Evolutionary conservation across 108 stramenopile genomes (phyloP).

Genomic region (Cyclostephanos tholiformis): DNA sequence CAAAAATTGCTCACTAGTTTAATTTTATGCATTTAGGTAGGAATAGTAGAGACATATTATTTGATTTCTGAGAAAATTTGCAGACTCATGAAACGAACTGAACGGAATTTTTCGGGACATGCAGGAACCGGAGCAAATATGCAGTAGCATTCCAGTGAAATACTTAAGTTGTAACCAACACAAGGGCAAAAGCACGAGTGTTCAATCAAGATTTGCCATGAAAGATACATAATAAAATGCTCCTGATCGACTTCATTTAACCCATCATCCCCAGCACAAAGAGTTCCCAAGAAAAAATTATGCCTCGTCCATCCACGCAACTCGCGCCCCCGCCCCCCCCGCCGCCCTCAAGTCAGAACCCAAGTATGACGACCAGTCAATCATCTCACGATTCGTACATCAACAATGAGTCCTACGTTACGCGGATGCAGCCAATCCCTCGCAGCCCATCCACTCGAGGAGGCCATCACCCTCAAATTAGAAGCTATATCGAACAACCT

Average conservation of each 20-base stretch:
- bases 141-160: too few relatives aligned
- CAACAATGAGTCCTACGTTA: conserved; percentile 2
- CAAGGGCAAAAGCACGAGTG: too few relatives aligned
- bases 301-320: not conserved
- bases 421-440: conserved; percentile 1
- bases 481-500: not conserved
- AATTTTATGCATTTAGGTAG: not conserved
- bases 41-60: not conserved
- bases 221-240: too few relatives aligned
- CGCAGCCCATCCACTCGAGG: conserved; percentile 2
- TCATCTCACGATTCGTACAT: not conserved
- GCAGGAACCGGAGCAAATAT: too few relatives aligned
- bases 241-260: not conserved
- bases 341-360: not conserved
- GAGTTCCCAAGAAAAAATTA: not conserved
- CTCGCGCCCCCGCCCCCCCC: not conserved
- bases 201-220: too few relatives aligned
- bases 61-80: not conserved
- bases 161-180: too few relatives aligned
- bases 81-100: not conserved
- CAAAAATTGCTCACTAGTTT: not conserved
- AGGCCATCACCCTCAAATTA: not conserved
- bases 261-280: not conserved
- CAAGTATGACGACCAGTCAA: not conserved
- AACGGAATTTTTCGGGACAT: not conserved